A percentile compares a stretch with the other conserved stretches of the same genome.
Evolutionary conservation across 345 rosid species (phyloP).

Genomic region (Erucastrum elatum): DNA sequence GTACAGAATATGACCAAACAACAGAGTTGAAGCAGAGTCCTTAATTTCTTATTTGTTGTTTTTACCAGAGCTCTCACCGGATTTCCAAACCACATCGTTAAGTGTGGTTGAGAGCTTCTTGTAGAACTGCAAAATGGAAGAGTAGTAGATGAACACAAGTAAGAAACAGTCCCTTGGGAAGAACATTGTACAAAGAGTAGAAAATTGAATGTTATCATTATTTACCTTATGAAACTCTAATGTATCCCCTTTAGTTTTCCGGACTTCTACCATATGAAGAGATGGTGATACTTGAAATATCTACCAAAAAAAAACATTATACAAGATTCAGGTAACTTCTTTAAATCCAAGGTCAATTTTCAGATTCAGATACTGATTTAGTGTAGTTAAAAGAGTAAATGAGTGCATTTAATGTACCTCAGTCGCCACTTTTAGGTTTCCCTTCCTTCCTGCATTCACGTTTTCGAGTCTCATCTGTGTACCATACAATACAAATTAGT

Average conservation of each 20-base stretch:
- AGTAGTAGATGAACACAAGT: neutral
- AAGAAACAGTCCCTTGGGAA: neutral
- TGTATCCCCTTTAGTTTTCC: slow-evolving; percentile 97
- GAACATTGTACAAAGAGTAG: neutral
- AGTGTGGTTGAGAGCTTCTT: slow-evolving; percentile 83
- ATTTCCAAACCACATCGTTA: slow-evolving; percentile 94
- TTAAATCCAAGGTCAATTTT: neutral
- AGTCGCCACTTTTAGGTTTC: slow-evolving; percentile 88
- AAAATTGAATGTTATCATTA: neutral
- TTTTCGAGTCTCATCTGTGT: slow-evolving; percentile 93
- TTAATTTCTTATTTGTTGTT: slow-evolving; percentile 6
- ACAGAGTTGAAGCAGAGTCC: neutral
- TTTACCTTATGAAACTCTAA: slow-evolving; percentile 91
- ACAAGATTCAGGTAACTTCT: neutral
- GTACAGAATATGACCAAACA: slow-evolving; percentile 14
- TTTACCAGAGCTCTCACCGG: slow-evolving; percentile 77
- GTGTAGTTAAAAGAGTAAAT: neutral
- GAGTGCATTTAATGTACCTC: slow-evolving; percentile 55
- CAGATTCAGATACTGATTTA: neutral
- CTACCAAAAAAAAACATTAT: slow-evolving; percentile 47
- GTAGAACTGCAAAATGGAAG: slow-evolving; percentile 64
- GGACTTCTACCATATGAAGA: slow-evolving; percentile 87
- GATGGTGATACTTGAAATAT: slow-evolving; percentile 97
- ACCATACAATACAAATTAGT: neutral
- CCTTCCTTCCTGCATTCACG: slow-evolving; percentile 87